Conservation (phyloP, 2,329 filamentous ascomycete genomes). For the Fusarium zealandicum region DNA sequence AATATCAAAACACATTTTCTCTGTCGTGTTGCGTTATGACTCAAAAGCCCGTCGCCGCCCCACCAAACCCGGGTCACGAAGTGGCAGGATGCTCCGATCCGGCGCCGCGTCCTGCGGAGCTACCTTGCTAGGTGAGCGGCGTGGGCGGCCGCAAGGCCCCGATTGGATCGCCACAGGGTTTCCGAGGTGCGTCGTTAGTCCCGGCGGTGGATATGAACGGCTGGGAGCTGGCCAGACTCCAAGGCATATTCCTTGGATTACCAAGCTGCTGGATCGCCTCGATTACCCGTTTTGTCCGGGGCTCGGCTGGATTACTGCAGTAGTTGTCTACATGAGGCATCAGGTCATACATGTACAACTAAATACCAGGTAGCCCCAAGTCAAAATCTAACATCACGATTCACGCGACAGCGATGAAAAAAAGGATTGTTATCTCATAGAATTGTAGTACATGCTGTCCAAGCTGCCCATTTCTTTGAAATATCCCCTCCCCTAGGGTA, state of each 20-base stretch:
- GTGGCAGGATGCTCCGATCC: constrained; percentile 14
- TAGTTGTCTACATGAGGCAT: not conserved
- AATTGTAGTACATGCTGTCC: constrained; percentile 11
- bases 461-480: not conserved
- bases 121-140: constrained; percentile 29
- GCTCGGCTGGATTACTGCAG: constrained; percentile 11
- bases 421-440: constrained; percentile 14
- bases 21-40: constrained; percentile 14
- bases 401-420: not conserved
- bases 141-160: constrained; percentile 29
- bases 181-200: constrained; percentile 17
- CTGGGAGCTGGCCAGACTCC: not conserved
- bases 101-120: constrained; percentile 33
- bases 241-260: constrained; percentile 8
- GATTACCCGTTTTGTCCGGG: constrained; percentile 18
- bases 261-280: constrained; percentile 17
- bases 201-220: constrained; percentile 2
- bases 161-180: constrained; percentile 29
- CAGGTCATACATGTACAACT: not conserved
- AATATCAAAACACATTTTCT: too few species aligned
- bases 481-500: constrained; percentile 2
- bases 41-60: constrained; percentile 21
- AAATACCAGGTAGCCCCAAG: not conserved
- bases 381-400: not conserved
- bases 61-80: constrained; percentile 24